Base-by-base conservation (phyloP, 768 basidiomycete species). In the Hypsizygus marmoreus region DNA sequence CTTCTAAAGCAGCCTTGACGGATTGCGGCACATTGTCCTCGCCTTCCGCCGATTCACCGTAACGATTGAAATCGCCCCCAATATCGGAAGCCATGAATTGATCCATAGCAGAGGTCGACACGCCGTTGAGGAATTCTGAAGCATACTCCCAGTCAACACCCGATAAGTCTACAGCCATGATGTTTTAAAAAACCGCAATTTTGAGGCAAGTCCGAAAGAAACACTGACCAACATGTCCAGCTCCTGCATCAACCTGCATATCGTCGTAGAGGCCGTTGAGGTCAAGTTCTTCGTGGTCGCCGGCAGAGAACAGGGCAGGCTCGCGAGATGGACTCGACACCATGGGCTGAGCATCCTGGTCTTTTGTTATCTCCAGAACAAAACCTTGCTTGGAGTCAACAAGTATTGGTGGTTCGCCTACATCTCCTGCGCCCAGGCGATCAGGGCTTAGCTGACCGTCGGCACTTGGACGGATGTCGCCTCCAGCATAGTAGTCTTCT, bases 401-500 rank as follows among this genome's bases (percentile, higher is more conserved):
- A 22, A 53, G 11, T 10, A 29, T 45, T 19, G 39, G 28, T n/a
- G 14, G 11, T 5, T 23, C 25, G 22, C 14, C 33, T 19, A 36
- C 34, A 16, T 43, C 31, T 28, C 46, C 17, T 25, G 45, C 13
- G 16, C 62, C 64, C 3, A 73, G 47, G 22, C 61, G 54, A 47
- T 71, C 57, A 12, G 65, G 55, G 41, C 52, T 49, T 4, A 55
- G 38, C n/a, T 30, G 35, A 23, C 39, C 45, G 4, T 42, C 51
- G 12, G 39, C 37, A 11, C 37, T 20, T 23, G 51, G 38, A 13
- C 49, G 46, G 28, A 68, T 22, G 40, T 77, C 74, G 1, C 75
- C 77, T 10, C 73, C 76, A 4, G 73, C 65, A 47, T 72, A 73
- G 47, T 65, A 71, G 53, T 75, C 74, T 49, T 74, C 72, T 1